phyloP scores from a whole-genome alignment of 1,284 basidiomycete species.

The Cryptococcus neoformans region DNA sequence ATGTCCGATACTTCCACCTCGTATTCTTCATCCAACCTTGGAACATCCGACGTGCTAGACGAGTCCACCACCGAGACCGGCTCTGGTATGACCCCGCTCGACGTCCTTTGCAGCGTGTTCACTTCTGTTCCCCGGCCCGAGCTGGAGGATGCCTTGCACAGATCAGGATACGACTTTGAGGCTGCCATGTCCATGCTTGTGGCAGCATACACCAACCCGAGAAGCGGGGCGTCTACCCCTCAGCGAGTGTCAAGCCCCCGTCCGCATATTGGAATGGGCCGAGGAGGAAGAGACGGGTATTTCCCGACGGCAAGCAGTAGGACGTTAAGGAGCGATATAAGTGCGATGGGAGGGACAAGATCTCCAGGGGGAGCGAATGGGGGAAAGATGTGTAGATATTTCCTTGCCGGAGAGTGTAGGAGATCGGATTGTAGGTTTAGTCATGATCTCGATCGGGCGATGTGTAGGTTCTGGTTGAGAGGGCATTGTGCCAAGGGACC shows the following conservation, averaged over 20 bases:
- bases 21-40: conserved; percentile 17
- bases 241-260: conserved; percentile 32
- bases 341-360: conserved; percentile 41
- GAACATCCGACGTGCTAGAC: conserved; percentile 11
- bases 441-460: conserved; percentile 84
- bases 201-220: conserved; percentile 55
- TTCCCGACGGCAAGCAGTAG: conserved; percentile 39
- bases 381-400: conserved; percentile 77
- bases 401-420: conserved; percentile 92
- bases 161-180: conserved; percentile 91
- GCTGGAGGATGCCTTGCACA: conserved; percentile 85
- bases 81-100: conserved; percentile 74
- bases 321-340: conserved; percentile 28
- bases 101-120: conserved; percentile 90
- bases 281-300: conserved; percentile 31
- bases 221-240: conserved; percentile 45
- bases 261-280: conserved; percentile 24
- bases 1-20: conserved; percentile 15
- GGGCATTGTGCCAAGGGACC: conserved; percentile 95
- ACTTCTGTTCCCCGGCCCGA: conserved; percentile 75
- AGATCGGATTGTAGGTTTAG: conserved; percentile 95
- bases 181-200: conserved; percentile 88
- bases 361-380: not conserved
- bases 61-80: conserved; percentile 11
- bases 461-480: conserved; percentile 96